Evolutionary conservation across 1,139 yeast genomes (phyloP).

Genomic region (Pichia norvegensis): DNA sequence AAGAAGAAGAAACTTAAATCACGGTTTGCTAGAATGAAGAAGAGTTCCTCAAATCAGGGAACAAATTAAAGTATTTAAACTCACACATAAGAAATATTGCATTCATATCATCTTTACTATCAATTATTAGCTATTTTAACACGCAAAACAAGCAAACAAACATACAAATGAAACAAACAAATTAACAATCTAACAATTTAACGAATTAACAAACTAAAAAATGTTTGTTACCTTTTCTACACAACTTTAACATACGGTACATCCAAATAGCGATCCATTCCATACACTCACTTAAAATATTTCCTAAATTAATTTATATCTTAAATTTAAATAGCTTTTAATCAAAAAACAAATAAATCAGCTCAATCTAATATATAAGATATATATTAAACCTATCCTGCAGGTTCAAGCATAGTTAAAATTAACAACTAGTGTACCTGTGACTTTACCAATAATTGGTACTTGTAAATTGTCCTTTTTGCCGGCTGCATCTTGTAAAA

Average conservation of each 20-base stretch:
- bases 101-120: background rate
- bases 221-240: background rate
- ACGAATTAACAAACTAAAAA: background rate
- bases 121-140: background rate
- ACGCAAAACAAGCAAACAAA: background rate
- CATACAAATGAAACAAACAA: background rate
- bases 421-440: slow-evolving; percentile 22
- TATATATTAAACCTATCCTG: background rate
- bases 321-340: too few species aligned
- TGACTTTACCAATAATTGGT: slow-evolving; percentile 16
- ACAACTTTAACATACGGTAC: background rate
- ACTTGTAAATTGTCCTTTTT: slow-evolving; percentile 20
- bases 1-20: slow-evolving; percentile 15
- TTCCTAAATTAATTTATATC: background rate
- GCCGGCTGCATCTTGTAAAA: slow-evolving; percentile 32
- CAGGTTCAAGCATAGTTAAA: slow-evolving; percentile 21
- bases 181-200: background rate
- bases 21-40: slow-evolving; percentile 7
- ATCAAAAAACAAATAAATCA: too few species aligned
- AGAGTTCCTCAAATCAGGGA: background rate
- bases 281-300: too few species aligned
- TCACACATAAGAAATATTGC: background rate
- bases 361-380: too few species aligned
- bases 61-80: background rate
- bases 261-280: background rate